Percentiles rank a stretch among this genome's conserved stretches.
These are phyloP conservation scores for Tilletiaria anomala DNA, from an alignment of 1,284 basidiomycete genomes.

Conservation along the genomic window DNA sequence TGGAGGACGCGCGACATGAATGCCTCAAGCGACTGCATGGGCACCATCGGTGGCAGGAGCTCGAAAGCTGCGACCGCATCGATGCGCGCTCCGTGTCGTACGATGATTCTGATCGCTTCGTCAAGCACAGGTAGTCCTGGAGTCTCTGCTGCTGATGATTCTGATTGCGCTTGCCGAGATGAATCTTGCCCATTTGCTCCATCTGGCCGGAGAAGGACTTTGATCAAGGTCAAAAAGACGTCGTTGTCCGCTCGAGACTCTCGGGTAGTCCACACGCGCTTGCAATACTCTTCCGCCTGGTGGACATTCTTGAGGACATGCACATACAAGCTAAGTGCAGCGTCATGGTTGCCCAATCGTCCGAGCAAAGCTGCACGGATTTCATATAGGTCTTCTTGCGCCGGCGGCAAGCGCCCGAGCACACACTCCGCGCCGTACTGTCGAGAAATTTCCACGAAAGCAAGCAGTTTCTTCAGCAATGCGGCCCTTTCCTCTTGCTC, in stretches of 20 bases:
- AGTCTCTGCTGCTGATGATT: not conserved
- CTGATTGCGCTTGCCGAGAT: not conserved
- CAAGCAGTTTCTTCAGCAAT: constrained; percentile 56
- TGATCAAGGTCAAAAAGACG: constrained; percentile 71
- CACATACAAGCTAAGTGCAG: constrained; percentile 81
- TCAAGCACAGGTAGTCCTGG: constrained; percentile 12
- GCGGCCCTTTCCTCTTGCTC: constrained; percentile 36
- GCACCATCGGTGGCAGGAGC: constrained; percentile 73
- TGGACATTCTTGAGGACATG: constrained; percentile 63
- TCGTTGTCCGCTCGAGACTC: constrained; percentile 7
- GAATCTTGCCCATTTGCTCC: constrained; percentile 2
- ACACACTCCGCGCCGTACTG: constrained; percentile 65
- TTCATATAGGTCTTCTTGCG: constrained; percentile 52
- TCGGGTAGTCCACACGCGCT: constrained; percentile 10
- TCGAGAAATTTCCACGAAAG: constrained; percentile 59
- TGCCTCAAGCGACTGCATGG: constrained; percentile 58
- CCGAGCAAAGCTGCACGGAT: constrained; percentile 80
- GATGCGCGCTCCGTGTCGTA: constrained; percentile 63
- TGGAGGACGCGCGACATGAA: constrained; percentile 44
- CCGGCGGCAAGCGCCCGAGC: constrained; percentile 58
- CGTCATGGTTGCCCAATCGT: constrained; percentile 74
- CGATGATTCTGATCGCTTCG: constrained; percentile 70
- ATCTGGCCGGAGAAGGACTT: constrained; percentile 75
- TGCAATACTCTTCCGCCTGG: constrained; percentile 60
- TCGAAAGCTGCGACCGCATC: constrained; percentile 66